Base-by-base conservation (phyloP, 148 eudicot species). In the Vaccinium darrowii region DNA sequence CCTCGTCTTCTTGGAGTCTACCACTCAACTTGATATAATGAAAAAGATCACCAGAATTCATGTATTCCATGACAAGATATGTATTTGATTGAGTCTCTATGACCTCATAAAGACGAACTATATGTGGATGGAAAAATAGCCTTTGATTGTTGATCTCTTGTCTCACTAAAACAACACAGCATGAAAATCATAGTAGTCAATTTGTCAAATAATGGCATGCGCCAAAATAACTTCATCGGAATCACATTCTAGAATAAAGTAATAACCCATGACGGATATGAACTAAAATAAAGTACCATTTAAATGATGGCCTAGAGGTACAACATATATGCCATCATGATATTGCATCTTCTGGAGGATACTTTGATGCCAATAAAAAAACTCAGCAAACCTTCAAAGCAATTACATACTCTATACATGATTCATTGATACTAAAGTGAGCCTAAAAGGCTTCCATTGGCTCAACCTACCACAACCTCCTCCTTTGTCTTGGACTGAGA, bases 1-100 rank as follows among this genome's bases (percentile, higher is more conserved):
- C 99, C 87, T 96, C 99, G 58, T 92, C 97, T 87, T 96, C 99
- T 84, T 93, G 97, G 69, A 96, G 73, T 86, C 94, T 90, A 27
- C 99, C 99, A 87, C 93, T 94, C 86, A 94, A 98, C 79, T 93
- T 98, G 65, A 96, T 94, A 87, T 96, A 93, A 91, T 96, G 98
- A 89, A 94, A 94, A 60, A 96, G 90, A 88, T 96, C 99, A 80
- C 99, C 98, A 62, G 94, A 92, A 62, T 92, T 94, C 58, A 96
- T 98, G 87, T 96, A 94, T 84, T 96, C 99, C 98, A 96, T 96
- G 76, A 96, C 99, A 67, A 96, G 93, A 88, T 90, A 94, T 8
- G 94, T 96, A 80, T 94, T 98, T 7, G 94, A 82, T 16, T 90
- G 93, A 33, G 99, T 96, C 94, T 96, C 99, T 73, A 96, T 93